Percentiles rank a stretch among this genome's conserved stretches.
phyloP scores from a whole-genome alignment of 345 rosid species.

The Eucalyptus tenuipes region DNA sequence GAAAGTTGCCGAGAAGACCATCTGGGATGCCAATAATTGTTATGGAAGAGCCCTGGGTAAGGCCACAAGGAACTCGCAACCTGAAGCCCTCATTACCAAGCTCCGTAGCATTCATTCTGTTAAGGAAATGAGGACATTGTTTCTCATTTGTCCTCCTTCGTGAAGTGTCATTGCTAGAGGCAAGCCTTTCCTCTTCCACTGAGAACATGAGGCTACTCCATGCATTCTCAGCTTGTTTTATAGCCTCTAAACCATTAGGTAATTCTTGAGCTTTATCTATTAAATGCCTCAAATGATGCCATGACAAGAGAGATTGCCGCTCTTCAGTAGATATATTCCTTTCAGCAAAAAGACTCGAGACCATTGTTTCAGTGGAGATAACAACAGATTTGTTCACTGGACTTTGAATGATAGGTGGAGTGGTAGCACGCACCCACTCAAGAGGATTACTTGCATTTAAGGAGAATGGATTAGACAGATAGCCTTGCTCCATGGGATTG shows the following conservation, averaged over 20 bases:
- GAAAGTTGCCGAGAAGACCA: slow-evolving; percentile 85
- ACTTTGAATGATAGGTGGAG: slow-evolving; percentile 42
- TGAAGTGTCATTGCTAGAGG: slow-evolving; percentile 33
- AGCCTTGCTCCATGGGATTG: slow-evolving; percentile 45
- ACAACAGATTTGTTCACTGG: slow-evolving; percentile 49
- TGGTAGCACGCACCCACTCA: slow-evolving; percentile 49
- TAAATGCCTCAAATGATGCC: slow-evolving; percentile 57
- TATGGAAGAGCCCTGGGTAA: slow-evolving; percentile 91
- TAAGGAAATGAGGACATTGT: slow-evolving; percentile 84
- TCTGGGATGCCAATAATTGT: slow-evolving; percentile 81
- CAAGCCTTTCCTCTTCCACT: slow-evolving; percentile 51
- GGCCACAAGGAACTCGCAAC: slow-evolving; percentile 77
- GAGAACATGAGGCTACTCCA: slow-evolving; percentile 73
- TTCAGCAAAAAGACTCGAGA: slow-evolving; percentile 38
- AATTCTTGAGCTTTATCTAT: slow-evolving; percentile 55
- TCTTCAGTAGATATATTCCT: slow-evolving; percentile 61
- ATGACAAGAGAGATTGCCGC: slow-evolving; percentile 52
- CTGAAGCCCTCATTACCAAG: slow-evolving; percentile 27
- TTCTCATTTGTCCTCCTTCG: slow-evolving; percentile 36
- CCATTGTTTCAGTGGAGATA: slow-evolving; percentile 38
- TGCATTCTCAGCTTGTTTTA: slow-evolving; percentile 83
- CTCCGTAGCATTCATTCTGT: slow-evolving; percentile 67
- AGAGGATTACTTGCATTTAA: slow-evolving; percentile 62
- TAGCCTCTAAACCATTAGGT: slow-evolving; percentile 72
- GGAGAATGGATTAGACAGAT: slow-evolving; percentile 24